A percentile compares a stretch with the other conserved stretches of the same genome.
Conservation (phyloP, 768 basidiomycete species). For the Tephrocybe sp. region DNA sequence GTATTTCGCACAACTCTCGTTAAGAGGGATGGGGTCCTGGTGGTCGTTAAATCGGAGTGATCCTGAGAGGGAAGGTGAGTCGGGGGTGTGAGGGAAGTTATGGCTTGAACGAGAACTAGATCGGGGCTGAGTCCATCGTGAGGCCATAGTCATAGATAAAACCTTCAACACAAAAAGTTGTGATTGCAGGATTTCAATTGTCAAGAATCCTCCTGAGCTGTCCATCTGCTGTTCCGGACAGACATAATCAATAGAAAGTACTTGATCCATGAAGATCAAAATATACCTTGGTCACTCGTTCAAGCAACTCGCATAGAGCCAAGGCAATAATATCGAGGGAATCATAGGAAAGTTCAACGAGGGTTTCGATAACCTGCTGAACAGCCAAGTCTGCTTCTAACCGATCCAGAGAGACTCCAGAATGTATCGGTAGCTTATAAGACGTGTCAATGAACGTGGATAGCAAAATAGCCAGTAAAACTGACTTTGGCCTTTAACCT, state of each 20-base stretch:
- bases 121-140: constrained; percentile 59
- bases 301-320: constrained; percentile 73
- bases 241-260: neutral
- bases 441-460: constrained; percentile 9
- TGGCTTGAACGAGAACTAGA: constrained; percentile 42
- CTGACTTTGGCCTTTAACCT: constrained; percentile 78
- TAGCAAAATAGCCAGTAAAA: constrained; percentile 2
- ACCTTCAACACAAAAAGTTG: constrained; percentile 86
- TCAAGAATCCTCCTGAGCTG: constrained; percentile 39
- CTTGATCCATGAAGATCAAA: neutral
- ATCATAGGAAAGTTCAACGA: constrained; percentile 76
- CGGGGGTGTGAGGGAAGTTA: constrained; percentile 31
- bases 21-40: constrained; percentile 69
- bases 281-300: constrained; percentile 71
- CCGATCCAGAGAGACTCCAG: constrained; percentile 68
- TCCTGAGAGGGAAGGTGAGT: constrained; percentile 34
- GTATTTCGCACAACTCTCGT: constrained; percentile 80
- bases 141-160: constrained; percentile 71
- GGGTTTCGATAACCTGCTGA: constrained; percentile 71
- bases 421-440: constrained; percentile 77
- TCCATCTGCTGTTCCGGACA: constrained; percentile 46
- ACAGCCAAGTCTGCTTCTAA: constrained; percentile 77
- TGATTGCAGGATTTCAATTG: constrained; percentile 78
- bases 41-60: constrained; percentile 29
- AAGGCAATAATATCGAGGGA: constrained; percentile 79